Evolutionary conservation across 129 eudicot species (phyloP).

Genomic region (Dittrichia graveolens): DNA sequence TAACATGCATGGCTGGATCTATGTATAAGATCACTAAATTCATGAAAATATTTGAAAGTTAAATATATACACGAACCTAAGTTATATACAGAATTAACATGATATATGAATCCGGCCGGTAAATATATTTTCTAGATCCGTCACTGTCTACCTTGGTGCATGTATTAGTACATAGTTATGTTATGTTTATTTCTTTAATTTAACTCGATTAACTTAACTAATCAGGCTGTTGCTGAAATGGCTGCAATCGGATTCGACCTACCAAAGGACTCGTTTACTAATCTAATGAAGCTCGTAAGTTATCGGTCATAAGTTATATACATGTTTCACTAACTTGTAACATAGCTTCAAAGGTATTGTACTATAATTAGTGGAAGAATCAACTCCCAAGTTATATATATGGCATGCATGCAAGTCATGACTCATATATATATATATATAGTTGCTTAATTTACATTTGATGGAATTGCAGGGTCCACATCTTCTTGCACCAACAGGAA

Average conservation of each 20-base stretch:
- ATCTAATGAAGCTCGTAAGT: conserved; percentile 74
- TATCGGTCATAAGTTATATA: too few relatives aligned
- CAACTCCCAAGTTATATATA: too few relatives aligned
- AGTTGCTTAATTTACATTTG: neutral
- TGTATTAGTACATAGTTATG: too few relatives aligned
- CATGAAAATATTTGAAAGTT: too few relatives aligned
- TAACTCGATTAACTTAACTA: neutral
- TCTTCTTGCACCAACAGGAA: conserved; percentile 96
- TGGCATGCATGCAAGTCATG: neutral
- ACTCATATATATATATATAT: neutral
- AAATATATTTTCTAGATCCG: too few relatives aligned
- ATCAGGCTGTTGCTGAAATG: conserved; percentile 91
- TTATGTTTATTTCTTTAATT: neutral
- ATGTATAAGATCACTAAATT: neutral
- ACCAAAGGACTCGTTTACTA: conserved; percentile 83
- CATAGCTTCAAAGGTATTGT: too few relatives aligned
- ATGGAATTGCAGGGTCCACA: conserved; percentile 88
- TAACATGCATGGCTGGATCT: too few relatives aligned
- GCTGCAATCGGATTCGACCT: conserved; percentile 92
- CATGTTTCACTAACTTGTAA: neutral
- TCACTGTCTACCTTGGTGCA: too few relatives aligned
- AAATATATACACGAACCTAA: too few relatives aligned
- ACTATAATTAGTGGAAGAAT: too few relatives aligned
- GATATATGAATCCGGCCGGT: too few relatives aligned
- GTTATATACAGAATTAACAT: too few relatives aligned